Evolutionary conservation across 1,139 yeast genomes (phyloP).

Genomic region (Pneumocystis canis): DNA sequence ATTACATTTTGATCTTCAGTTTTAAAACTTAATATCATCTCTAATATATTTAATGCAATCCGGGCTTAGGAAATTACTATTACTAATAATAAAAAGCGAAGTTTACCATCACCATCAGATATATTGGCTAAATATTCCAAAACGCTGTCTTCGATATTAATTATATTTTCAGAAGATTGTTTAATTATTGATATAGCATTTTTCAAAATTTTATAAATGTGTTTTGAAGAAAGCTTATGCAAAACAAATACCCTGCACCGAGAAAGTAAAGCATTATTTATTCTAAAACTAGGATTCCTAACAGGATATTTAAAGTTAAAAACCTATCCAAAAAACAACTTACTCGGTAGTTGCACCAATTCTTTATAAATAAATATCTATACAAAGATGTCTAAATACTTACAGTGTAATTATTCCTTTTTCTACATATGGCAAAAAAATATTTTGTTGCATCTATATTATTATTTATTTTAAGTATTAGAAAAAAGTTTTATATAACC

Average conservation of each 20-base stretch:
- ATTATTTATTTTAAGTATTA: background rate
- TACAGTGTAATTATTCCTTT: conserved; percentile 28
- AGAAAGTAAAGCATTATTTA: conserved; percentile 76
- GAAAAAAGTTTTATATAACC: conserved; percentile 17
- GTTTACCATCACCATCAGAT: conserved; percentile 57
- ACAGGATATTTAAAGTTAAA: background rate
- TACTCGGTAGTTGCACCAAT: conserved; percentile 93
- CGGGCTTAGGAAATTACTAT: conserved; percentile 33
- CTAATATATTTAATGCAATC: conserved; percentile 63
- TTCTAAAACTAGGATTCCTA: conserved; percentile 71
- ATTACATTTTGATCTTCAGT: conserved; percentile 1
- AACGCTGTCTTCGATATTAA: conserved; percentile 30
- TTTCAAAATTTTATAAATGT: conserved; percentile 43
- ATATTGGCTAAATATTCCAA: conserved; percentile 56
- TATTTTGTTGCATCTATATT: conserved; percentile 55
- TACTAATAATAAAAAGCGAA: background rate
- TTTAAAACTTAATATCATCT: conserved; percentile 28
- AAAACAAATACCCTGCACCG: conserved; percentile 77
- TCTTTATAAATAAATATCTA: background rate
- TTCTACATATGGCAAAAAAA: conserved; percentile 36
- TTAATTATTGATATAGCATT: conserved; percentile 32
- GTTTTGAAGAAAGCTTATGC: conserved; percentile 43
- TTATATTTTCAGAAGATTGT: background rate
- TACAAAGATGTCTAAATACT: background rate
- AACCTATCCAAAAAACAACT: conserved; percentile 1